Evolutionary conservation across 208 protist species (phyloP).

Genomic region (Trypanosoma cruzi): DNA sequence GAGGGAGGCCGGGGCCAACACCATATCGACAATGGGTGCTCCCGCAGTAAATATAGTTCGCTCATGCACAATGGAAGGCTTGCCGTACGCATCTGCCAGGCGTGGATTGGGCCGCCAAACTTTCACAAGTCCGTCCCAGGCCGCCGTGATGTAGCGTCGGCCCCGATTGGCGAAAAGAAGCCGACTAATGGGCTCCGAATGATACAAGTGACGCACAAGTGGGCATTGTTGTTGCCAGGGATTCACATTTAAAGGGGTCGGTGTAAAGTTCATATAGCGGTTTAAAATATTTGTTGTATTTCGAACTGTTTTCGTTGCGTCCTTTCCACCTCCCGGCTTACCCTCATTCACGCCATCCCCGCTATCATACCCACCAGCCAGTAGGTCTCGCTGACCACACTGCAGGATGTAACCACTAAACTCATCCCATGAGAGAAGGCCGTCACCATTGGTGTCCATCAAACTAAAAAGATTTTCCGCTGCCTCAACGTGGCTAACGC

Average conservation of each 20-base stretch:
- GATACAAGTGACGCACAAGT: constrained; percentile 76
- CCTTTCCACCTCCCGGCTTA: not conserved
- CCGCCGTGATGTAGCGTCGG: constrained; percentile 71
- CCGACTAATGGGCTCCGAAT: constrained; percentile 66
- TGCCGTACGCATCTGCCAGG: constrained; percentile 39
- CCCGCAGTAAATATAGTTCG: constrained; percentile 60
- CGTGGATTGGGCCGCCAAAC: constrained; percentile 74
- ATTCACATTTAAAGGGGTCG: constrained; percentile 52
- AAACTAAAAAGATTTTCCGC: constrained; percentile 57
- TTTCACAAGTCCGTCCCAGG: constrained; percentile 84
- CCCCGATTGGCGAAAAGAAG: constrained; percentile 53
- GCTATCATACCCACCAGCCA: constrained; percentile 5
- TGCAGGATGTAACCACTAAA: constrained; percentile 54
- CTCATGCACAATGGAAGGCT: constrained; percentile 70
- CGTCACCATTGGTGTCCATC: constrained; percentile 69
- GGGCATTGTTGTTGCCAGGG: constrained; percentile 69
- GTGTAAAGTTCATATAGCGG: constrained; percentile 34
- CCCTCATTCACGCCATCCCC: not conserved
- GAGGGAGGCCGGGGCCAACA: constrained; percentile 43
- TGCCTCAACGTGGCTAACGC: constrained; percentile 35
- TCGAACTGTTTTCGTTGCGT: not conserved
- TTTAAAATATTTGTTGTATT: not conserved
- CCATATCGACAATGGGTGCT: constrained; percentile 71
- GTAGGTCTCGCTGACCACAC: constrained; percentile 30
- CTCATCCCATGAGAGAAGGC: constrained; percentile 70